Base-by-base conservation (phyloP, 1,284 basidiomycete genomes). In the Anthracocystis panici-leucophaei region DNA sequence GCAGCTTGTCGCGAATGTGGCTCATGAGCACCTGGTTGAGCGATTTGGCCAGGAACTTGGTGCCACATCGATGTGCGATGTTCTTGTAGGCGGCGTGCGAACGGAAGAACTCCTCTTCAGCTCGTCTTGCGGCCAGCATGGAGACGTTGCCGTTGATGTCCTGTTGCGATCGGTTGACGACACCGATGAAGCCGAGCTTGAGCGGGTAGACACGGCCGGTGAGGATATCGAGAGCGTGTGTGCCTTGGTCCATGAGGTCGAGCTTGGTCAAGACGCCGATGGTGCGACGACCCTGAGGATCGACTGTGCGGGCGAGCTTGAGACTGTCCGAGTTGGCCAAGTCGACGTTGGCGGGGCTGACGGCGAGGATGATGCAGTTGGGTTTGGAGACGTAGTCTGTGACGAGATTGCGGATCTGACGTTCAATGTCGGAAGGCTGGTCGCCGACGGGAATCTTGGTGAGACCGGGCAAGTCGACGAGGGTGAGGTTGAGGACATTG, bases 231-330 rank as follows among this genome's bases (percentile, higher is more conserved):
- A 96, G 88, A 12, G 96, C 96, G 85, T 99, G 97, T 31, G 96
- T 99, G 42, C 96, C 96, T 12, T 95, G 94, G 84, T 98, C 96
- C 96, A 99, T 99, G 44, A 99, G 89, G 87, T 99, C 96, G 51
- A 99, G 90, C 87, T 99, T 99, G 29, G 95, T 96, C 54, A 99
- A 89, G 23, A 99, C 93, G 65, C 96, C 96, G 68, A 98, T 94
- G 21, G 96, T 99, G 33, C 96, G 90, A 27, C 95, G 90, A 18
- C 96, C 95, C 86, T 97, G 94, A 0, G 96, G 93, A 84, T 99
- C 96, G 52, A 98, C 94, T 8, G 91, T 90, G 49, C 96, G 92
- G 14, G 96, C 96, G 49, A 99, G 91, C 86, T 98, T 97, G 78
- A 99, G 90, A 3, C 95, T 92, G 86, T 98, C 96, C 0, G 96